Percentiles rank a stretch among this genome's conserved stretches.
phyloP scores from a whole-genome alignment of 345 rosid genomes.

The Ceriops decandra region DNA sequence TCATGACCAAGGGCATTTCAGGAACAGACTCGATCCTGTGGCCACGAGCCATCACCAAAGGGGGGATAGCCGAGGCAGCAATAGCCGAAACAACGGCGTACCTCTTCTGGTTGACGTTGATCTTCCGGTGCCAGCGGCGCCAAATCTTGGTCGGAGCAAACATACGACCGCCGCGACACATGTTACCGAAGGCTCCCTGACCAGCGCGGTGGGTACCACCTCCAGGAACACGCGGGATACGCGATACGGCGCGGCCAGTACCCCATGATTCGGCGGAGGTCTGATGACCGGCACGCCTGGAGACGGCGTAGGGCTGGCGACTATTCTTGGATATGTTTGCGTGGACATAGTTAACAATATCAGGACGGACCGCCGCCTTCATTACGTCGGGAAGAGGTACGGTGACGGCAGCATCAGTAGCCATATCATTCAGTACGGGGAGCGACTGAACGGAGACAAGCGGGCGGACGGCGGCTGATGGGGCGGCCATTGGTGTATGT shows the following conservation, averaged over 20 bases:
- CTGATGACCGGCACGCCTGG: conserved; percentile 89
- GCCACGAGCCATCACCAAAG: conserved; percentile 95
- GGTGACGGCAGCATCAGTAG: conserved; percentile 56
- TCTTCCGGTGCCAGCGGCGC: conserved; percentile 93
- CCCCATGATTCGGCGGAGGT: conserved; percentile 99
- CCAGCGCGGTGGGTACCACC: conserved; percentile 99
- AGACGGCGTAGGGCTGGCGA: conserved; percentile 96
- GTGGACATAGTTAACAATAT: conserved; percentile 68
- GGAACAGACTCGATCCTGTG: conserved; percentile 78
- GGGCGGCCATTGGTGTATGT: conserved; percentile 20
- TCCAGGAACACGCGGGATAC: conserved; percentile 99
- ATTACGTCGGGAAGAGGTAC: conserved; percentile 71
- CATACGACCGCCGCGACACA: conserved; percentile 99
- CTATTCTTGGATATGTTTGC: conserved; percentile 75
- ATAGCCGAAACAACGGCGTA: conserved; percentile 88
- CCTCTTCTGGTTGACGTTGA: conserved; percentile 85
- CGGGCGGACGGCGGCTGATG: conserved; percentile 69
- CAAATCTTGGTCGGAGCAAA: conserved; percentile 98
- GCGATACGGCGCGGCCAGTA: conserved; percentile 97
- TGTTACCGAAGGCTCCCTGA: conserved; percentile 97
- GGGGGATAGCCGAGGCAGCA: conserved; percentile 80
- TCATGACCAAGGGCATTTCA: conserved; percentile 79
- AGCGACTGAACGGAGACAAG: conserved; percentile 61
- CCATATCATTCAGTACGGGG: conserved; percentile 65
- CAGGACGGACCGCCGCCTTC: conserved; percentile 81